phyloP scores from a whole-genome alignment of 192 early-diverging fungal species.

The Coemansia sp. region DNA sequence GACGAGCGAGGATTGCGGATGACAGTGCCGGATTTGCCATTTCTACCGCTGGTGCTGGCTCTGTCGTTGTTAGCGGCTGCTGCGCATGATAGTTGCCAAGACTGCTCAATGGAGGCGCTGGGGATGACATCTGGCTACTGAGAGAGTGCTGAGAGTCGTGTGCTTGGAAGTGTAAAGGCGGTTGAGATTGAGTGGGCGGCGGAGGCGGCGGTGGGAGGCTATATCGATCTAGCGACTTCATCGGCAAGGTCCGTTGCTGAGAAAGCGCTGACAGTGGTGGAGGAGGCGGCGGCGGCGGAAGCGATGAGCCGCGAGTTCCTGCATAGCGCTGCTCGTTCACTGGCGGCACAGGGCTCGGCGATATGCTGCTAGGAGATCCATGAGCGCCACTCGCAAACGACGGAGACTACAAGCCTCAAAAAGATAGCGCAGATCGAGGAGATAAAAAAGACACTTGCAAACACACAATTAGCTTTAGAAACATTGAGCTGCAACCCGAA shows the following conservation, averaged over 20 bases:
- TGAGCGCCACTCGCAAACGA: not conserved
- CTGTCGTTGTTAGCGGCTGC: not conserved
- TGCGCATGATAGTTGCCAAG: not conserved
- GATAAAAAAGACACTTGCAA: not conserved
- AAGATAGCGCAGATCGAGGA: not conserved
- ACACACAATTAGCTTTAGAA: not conserved
- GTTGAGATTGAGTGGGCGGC: not conserved
- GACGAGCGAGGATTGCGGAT: conserved; percentile 4
- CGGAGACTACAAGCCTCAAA: conserved; percentile 1
- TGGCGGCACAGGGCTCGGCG: not conserved
- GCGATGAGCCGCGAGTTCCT: conserved; percentile 1
- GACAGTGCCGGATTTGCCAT: not conserved
- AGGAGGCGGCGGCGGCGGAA: conserved; percentile 22
- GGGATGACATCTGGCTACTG: not conserved
- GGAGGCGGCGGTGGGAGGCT: not conserved
- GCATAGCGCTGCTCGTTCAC: not conserved
- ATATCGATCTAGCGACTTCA: no score
- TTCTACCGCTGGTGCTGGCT: conserved; percentile 5
- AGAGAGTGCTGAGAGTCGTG: not conserved
- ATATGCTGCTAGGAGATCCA: not conserved
- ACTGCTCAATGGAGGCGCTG: not conserved
- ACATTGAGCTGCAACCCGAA: not conserved
- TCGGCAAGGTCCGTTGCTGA: no score
- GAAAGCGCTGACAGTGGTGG: conserved; percentile 5
- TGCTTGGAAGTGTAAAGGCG: not conserved